Percentiles rank a stretch among this genome's conserved stretches.
Evolutionary conservation across 768 basidiomycete genomes (phyloP).

Genomic region (Mrakia frigida): DNA sequence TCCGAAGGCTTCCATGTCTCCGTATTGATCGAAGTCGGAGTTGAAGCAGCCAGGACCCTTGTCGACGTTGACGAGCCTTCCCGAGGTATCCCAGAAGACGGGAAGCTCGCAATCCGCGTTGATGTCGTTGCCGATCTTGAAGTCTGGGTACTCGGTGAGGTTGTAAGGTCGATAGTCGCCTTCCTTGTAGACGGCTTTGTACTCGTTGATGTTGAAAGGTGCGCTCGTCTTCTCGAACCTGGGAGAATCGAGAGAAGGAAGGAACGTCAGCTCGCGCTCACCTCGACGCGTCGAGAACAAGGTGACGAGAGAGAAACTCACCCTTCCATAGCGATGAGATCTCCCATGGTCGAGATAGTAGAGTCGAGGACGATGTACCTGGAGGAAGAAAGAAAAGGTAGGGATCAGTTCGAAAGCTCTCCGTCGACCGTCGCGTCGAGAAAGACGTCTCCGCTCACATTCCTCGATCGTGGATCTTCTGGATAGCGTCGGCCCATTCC

Average conservation of each 20-base stretch:
- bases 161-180: conserved; percentile 69
- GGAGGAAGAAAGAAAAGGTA: not conserved
- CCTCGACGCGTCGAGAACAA: no score
- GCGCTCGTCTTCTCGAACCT: conserved; percentile 67
- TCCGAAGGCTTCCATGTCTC: conserved; percentile 96
- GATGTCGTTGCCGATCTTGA: conserved; percentile 49
- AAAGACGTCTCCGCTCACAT: conserved; percentile 49
- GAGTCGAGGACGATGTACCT: conserved; percentile 40
- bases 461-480: conserved; percentile 67
- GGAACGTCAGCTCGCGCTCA: no score
- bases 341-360: conserved; percentile 85
- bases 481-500: conserved; percentile 72
- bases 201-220: conserved; percentile 71
- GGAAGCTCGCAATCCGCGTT: conserved; percentile 71
- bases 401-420: not conserved
- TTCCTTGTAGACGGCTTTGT: conserved; percentile 24
- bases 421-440: not conserved
- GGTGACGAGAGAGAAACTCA: no score
- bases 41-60: conserved; percentile 61
- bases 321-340: conserved; percentile 69
- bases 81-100: conserved; percentile 72
- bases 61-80: conserved; percentile 53
- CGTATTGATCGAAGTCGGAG: conserved; percentile 89
- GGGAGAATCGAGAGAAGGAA: no score
- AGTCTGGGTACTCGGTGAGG: conserved; percentile 68